These are phyloP conservation scores for Glebionis coronaria DNA, from an alignment of 129 eudicot genomes.

Conservation along the genomic window DNA sequence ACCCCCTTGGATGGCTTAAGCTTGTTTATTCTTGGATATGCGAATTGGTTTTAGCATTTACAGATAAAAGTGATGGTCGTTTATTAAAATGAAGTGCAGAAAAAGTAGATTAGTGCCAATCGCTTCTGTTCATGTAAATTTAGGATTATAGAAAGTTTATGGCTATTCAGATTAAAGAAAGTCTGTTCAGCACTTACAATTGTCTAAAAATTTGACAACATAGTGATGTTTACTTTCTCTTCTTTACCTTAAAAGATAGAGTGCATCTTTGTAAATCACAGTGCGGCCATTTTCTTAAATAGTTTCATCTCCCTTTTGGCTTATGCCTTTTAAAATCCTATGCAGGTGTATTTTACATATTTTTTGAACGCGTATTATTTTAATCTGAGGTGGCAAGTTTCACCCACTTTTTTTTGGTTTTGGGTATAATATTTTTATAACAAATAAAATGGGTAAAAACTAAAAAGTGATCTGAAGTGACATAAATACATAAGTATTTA, in stretches of 20 bases:
- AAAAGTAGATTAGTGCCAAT: too few relatives aligned
- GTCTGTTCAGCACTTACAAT: conserved; percentile 1
- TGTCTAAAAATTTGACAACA: background rate
- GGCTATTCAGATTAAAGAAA: background rate
- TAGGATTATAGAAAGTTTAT: too few relatives aligned
- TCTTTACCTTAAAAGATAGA: background rate
- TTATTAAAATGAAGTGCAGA: too few relatives aligned
- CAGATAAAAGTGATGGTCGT: too few relatives aligned
- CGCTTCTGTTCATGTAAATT: too few relatives aligned
- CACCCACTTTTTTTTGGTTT: background rate
- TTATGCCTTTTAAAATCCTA: background rate
- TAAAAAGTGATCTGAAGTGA: too few relatives aligned
- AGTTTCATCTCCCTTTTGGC: background rate
- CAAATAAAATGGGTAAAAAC: background rate
- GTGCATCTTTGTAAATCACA: background rate
- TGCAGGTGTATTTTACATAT: background rate
- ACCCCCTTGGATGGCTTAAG: too few relatives aligned
- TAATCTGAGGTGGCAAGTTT: background rate
- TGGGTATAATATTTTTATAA: background rate
- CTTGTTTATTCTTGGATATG: background rate
- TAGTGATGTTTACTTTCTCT: background rate
- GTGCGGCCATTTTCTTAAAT: background rate
- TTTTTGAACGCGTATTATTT: too few relatives aligned
- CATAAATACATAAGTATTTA: too few relatives aligned
- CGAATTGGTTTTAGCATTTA: too few relatives aligned